Base-by-base conservation (phyloP, 495 filamentous ascomycete genomes). In the Endocarpon pusillum region DNA sequence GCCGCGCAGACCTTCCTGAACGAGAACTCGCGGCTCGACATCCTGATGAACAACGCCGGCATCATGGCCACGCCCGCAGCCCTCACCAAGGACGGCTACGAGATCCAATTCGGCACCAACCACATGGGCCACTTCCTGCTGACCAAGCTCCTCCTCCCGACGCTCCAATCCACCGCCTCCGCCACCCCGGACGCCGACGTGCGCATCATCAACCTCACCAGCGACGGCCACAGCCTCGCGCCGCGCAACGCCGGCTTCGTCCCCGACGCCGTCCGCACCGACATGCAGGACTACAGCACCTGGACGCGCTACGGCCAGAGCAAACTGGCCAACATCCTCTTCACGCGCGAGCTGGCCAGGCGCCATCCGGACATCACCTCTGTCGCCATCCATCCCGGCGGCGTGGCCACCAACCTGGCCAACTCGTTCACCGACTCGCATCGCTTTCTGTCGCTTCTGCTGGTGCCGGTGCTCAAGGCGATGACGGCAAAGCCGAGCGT, bases 241-340 rank as follows among this genome's bases (percentile, higher is more conserved):
- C 57, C 52, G 35, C 67, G 65, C 34, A 76, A 75, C 49, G 64
- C 69, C 21, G 72, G 69, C 18, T 76, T 73, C 37, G 56, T 75
- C n/a, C 38, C 75, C 25, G 71, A 73, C 32, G 64, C 67, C 24
- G 19, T 48, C 63, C 16, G 66, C 65, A 28, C 48, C 41, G 8
- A 52, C 40, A 3, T 52, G 19, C 45, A 45, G 39, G 45, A 44
- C 4, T 40, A 36, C 10, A 50, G 40, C 31, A 52, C 57, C 9
- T 66, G 53, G 51, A 37, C 44, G 11, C 65, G 71, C 16, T 86
- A 85, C 46, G 66, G 56, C 3, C 63, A 78, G 19, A 62, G 59
- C 41, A 85, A 85, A 55, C 64, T 81, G 1, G 71, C 75, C 4
- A 82, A 81, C 46, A 59, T 81, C n/a, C 53, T 82, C 1, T 76